phyloP scores from a whole-genome alignment of 176 grass and related monocot species.

The Puccinellia tenuiflora region DNA sequence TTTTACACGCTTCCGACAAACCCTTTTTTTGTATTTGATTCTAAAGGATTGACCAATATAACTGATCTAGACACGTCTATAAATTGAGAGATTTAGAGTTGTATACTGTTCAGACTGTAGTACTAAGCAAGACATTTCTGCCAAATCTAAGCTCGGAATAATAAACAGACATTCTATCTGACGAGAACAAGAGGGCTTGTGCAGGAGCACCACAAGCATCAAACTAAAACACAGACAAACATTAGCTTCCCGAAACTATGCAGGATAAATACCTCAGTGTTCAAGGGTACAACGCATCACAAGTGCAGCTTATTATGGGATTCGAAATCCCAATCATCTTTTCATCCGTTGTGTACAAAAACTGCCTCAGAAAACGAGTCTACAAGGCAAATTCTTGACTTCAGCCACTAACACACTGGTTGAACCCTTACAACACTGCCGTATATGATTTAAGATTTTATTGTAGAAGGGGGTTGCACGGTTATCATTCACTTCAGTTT shows the following conservation, averaged over 20 bases:
- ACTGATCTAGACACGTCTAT: slow-evolving; percentile 11
- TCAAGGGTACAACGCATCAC: not conserved
- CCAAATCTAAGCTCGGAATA: not conserved
- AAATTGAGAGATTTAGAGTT: slow-evolving; percentile 12
- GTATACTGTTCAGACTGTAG: not conserved
- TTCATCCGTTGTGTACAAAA: slow-evolving; percentile 18
- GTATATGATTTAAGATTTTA: slow-evolving; percentile 19
- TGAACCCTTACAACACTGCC: not conserved
- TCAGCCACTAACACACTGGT: slow-evolving; percentile 20
- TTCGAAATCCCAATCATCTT: not conserved
- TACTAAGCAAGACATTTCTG: not conserved
- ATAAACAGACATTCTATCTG: not conserved
- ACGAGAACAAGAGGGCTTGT: not conserved
- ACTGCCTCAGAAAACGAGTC: not conserved
- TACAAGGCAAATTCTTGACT: slow-evolving; percentile 7
- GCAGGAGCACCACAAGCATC: not conserved
- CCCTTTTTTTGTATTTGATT: slow-evolving; percentile 5
- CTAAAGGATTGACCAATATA: slow-evolving; percentile 15
- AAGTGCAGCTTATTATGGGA: not conserved
- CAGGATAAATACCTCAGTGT: not conserved
- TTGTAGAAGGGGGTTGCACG: not conserved
- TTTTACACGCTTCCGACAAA: not conserved
- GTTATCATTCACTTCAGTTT: slow-evolving; percentile 39
- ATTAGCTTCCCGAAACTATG: not conserved
- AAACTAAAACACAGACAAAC: not conserved